Percentiles rank a stretch among this genome's conserved stretches.
Conservation (phyloP, 371 early-diverging fungal genomes). For the Synchytrium microbalum region DNA sequence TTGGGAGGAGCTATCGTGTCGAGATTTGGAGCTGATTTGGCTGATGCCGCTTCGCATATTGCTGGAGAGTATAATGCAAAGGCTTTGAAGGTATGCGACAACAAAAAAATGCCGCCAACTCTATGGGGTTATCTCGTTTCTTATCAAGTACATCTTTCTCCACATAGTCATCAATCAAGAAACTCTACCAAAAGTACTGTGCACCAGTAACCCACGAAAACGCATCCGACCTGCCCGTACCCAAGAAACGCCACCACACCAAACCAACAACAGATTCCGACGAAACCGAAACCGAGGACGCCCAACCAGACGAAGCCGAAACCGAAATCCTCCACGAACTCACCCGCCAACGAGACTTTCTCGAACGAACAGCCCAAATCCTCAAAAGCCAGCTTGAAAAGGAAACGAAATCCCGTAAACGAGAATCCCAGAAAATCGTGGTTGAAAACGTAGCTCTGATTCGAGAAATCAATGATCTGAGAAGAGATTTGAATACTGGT, state of each 20-base stretch:
- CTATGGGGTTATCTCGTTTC: slow-evolving; percentile 6
- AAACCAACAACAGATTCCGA: slow-evolving; percentile 25
- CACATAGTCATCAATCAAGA: slow-evolving; percentile 30
- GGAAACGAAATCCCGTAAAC: slow-evolving; percentile 37
- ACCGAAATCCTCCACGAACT: slow-evolving; percentile 43
- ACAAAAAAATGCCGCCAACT: slow-evolving; percentile 2
- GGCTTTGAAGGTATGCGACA: slow-evolving; percentile 29
- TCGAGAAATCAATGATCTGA: slow-evolving; percentile 42
- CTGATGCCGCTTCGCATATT: slow-evolving; percentile 35
- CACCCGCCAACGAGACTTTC: slow-evolving; percentile 41
- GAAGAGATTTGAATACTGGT: slow-evolving; percentile 25
- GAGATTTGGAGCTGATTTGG: slow-evolving; percentile 44
- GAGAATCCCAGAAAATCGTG: slow-evolving; percentile 44
- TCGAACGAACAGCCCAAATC: slow-evolving; percentile 43
- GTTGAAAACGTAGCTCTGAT: slow-evolving; percentile 45
- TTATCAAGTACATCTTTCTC: not conserved
- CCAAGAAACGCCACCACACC: not conserved
- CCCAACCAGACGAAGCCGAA: slow-evolving; percentile 4
- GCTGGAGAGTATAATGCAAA: slow-evolving; percentile 35
- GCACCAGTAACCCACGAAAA: slow-evolving; percentile 25
- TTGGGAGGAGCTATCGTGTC: slow-evolving; percentile 24
- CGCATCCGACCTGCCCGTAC: slow-evolving; percentile 18
- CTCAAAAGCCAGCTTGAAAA: slow-evolving; percentile 36
- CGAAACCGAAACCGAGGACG: slow-evolving; percentile 17
- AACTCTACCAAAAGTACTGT: slow-evolving; percentile 46